phyloP scores from a whole-genome alignment of 1,139 yeast species.

The Yamadazyma membranifaciens region DNA sequence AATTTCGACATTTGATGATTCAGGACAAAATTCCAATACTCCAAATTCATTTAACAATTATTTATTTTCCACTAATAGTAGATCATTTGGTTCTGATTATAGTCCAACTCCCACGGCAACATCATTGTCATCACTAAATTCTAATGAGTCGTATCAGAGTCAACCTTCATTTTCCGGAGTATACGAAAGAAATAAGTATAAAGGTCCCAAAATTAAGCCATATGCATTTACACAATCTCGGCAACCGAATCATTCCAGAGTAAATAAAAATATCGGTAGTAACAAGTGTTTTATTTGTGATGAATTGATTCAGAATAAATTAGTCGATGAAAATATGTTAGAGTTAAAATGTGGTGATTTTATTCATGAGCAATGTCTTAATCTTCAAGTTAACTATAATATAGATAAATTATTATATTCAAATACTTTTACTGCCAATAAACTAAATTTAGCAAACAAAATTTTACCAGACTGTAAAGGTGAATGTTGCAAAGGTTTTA shows the following conservation, averaged over 20 bases:
- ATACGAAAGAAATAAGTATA: not conserved
- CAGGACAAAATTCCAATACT: not conserved
- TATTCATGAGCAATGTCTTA: constrained; percentile 39
- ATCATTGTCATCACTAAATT: constrained; percentile 8
- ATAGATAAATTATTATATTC: constrained; percentile 8
- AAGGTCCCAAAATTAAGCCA: constrained; percentile 29
- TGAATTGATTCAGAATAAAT: constrained; percentile 31
- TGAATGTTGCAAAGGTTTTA: constrained; percentile 3
- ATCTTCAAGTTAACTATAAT: constrained; percentile 16
- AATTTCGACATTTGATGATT: constrained; percentile 9
- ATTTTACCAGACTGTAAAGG: constrained; percentile 15
- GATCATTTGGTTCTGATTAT: not conserved
- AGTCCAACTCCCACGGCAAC: constrained; percentile 7
- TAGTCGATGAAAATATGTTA: constrained; percentile 32
- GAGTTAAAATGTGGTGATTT: constrained; percentile 38
- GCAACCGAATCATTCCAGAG: constrained; percentile 6
- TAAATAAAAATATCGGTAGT: constrained; percentile 6
- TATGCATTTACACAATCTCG: constrained; percentile 20
- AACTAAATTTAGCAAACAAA: constrained; percentile 5
- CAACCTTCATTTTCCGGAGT: no score
- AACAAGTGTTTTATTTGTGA: constrained; percentile 35
- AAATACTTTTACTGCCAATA: constrained; percentile 11
- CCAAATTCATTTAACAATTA: not conserved
- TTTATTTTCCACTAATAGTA: not conserved
- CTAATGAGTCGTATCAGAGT: constrained; percentile 1